Evolutionary conservation across 2,329 filamentous ascomycete species (phyloP).

Genomic region (Calonectria hawksworthii): DNA sequence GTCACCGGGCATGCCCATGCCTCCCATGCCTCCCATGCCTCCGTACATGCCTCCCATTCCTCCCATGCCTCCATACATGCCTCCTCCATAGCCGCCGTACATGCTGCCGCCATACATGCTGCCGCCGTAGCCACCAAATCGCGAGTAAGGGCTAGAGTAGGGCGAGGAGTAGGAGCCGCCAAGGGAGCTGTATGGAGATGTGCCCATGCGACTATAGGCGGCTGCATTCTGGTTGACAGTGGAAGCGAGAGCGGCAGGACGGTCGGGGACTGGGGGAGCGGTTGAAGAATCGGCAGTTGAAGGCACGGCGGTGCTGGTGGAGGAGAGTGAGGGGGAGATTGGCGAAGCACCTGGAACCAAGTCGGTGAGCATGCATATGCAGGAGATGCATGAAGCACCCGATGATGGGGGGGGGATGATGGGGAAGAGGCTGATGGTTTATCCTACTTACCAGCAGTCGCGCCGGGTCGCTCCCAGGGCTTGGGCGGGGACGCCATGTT

Average conservation of each 20-base stretch:
- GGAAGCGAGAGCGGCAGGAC: slow-evolving; percentile 82
- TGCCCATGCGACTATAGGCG: slow-evolving; percentile 77
- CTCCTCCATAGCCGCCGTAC: slow-evolving; percentile 48
- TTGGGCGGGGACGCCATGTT: slow-evolving; percentile 89
- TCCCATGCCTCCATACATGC: slow-evolving; percentile 59
- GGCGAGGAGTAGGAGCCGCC: slow-evolving; percentile 54
- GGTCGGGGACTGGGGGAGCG: slow-evolving; percentile 81
- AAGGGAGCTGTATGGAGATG: slow-evolving; percentile 64
- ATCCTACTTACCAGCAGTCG: slow-evolving; percentile 64
- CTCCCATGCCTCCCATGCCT: slow-evolving; percentile 62
- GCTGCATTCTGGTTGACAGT: slow-evolving; percentile 91
- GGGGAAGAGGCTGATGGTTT: slow-evolving; percentile 19
- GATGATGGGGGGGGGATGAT: slow-evolving; percentile 7
- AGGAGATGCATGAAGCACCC: slow-evolving; percentile 22
- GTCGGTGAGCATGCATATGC: slow-evolving; percentile 44
- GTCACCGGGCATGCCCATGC: slow-evolving; percentile 77
- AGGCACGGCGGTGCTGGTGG: slow-evolving; percentile 57
- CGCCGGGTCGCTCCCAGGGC: slow-evolving; percentile 91
- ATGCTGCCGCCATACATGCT: slow-evolving; percentile 56
- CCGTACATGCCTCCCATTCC: slow-evolving; percentile 53
- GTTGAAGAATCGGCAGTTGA: slow-evolving; percentile 53
- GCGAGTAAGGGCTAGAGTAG: slow-evolving; percentile 57
- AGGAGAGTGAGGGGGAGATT: slow-evolving; percentile 58
- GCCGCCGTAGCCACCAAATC: slow-evolving; percentile 61
- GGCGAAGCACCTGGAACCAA: slow-evolving; percentile 53